phyloP scores from a whole-genome alignment of 2,329 filamentous ascomycete species.

The Dactylonectria estremocensis region DNA sequence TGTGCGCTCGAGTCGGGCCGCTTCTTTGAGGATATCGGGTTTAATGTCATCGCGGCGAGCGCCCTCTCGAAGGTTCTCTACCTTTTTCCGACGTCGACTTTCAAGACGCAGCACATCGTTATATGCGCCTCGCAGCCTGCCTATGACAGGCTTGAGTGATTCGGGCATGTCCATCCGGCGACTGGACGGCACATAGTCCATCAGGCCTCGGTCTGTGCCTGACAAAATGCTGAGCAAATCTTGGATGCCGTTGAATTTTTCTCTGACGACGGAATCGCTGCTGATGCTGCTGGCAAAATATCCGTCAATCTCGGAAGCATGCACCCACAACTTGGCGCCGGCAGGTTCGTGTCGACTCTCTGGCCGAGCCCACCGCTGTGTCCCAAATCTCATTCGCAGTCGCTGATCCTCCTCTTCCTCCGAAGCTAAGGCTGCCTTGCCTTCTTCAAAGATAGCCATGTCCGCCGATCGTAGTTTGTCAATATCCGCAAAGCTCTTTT shows the following conservation, averaged over 20 bases:
- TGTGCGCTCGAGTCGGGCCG: slow-evolving; percentile 86
- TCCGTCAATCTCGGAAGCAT: slow-evolving; percentile 84
- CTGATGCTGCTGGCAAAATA: slow-evolving; percentile 80
- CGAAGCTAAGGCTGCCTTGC: slow-evolving; percentile 80
- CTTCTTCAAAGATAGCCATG: slow-evolving; percentile 84
- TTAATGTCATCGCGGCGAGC: slow-evolving; percentile 91
- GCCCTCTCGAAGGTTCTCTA: slow-evolving; percentile 84
- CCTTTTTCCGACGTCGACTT: slow-evolving; percentile 82
- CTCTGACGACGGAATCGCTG: slow-evolving; percentile 75
- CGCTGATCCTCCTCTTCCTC: slow-evolving; percentile 89
- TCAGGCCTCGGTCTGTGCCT: slow-evolving; percentile 84
- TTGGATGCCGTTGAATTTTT: slow-evolving; percentile 85
- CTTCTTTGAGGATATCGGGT: slow-evolving; percentile 85
- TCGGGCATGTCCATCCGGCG: slow-evolving; percentile 84
- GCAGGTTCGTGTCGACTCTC: slow-evolving; percentile 78
- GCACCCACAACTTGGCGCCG: slow-evolving; percentile 79
- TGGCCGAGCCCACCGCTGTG: slow-evolving; percentile 84
- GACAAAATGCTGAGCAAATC: slow-evolving; percentile 82
- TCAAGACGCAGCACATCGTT: slow-evolving; percentile 91
- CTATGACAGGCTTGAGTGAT: slow-evolving; percentile 84
- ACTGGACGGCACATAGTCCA: slow-evolving; percentile 92
- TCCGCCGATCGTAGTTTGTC: slow-evolving; percentile 90
- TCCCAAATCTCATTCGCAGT: slow-evolving; percentile 84
- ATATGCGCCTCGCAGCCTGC: slow-evolving; percentile 81
- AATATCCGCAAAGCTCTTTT: slow-evolving; percentile 88